Evolutionary conservation across 805 yeast genomes (phyloP), one percentile per base, ranked within the genome.

Genomic region (Barnettozyma sp.): DNA sequence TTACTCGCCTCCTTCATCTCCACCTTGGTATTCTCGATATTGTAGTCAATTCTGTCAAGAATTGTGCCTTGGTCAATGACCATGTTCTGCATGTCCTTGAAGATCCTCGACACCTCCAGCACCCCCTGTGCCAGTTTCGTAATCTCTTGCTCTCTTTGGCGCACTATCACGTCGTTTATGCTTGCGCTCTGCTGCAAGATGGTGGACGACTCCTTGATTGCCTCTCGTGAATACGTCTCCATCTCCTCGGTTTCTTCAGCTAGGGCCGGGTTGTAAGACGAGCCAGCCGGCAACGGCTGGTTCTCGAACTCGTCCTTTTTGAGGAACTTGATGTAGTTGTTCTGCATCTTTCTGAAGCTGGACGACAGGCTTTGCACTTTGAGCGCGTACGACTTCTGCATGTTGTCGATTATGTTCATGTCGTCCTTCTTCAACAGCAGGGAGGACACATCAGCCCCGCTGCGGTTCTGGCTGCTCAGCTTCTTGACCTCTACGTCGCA

Each of bases 21-120:
- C 23, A 74, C 74, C 3, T 75, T 80, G n/a, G 95, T 81, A 41
- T 77, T 78, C 42, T 81, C 82, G 40, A 92, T 62, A 54, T 92
- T 92, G 57, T 90, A 92, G 59, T 90, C 98, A 38, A 92, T 90
- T 46, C 97, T 66, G 59, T 92, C 98, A 41, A 92, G 67, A 29
- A 92, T 71, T 0, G 96, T 85, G 1, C 98, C 98, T 60, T 92
- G 98, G 52, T 92, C 97, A 38, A 92, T 82, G 28, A 92, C 84
- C 70, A 92, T 68, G 25, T 78, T 75, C 52, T 94, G 97, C 73
- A 92, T 73, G 52, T 92, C 97, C 55, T 82, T 82, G 65, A 92
- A 92, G 30, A 92, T 90, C 2, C 90, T 85, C 21, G 94, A 82
- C 1, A 92, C 84, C 55, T 92, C 99, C 26, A 90, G 64, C 30